phyloP scores from a whole-genome alignment of 306 rosid genomes.

The Alnus rubra region DNA sequence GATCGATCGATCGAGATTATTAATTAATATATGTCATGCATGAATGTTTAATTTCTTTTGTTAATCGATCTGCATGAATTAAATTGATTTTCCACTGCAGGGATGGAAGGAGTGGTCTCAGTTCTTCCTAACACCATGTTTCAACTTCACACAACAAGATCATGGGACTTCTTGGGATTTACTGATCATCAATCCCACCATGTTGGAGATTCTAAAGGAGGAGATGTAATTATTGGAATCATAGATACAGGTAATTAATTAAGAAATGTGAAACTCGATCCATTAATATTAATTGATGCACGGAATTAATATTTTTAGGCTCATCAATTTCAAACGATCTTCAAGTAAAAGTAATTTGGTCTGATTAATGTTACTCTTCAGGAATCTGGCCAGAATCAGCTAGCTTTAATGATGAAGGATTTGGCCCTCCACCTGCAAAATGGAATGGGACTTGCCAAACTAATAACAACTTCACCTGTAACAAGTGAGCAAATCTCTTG shows the following conservation, averaged over 20 bases:
- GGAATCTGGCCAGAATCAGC: constrained; percentile 27
- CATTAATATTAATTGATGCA: too few species aligned
- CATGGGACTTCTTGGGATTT: constrained; percentile 30
- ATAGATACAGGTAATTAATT: constrained; percentile 13
- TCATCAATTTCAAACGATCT: too few species aligned
- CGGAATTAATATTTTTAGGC: too few species aligned
- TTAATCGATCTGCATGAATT: background rate
- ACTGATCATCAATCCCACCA: background rate
- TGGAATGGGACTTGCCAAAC: constrained; percentile 21
- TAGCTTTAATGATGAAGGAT: constrained; percentile 24
- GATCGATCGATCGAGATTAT: too few species aligned
- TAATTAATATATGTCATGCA: too few species aligned
- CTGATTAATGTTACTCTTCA: background rate
- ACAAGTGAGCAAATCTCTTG: constrained; percentile 11
- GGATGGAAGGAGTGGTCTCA: constrained; percentile 25
- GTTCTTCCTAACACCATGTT: background rate
- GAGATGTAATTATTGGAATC: constrained; percentile 19
- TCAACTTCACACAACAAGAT: constrained; percentile 30
- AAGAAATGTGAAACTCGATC: background rate
- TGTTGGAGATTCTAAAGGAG: background rate
- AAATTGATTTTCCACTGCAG: background rate
- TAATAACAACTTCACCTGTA: constrained; percentile 15
- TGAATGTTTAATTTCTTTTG: background rate
- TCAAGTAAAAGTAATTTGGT: too few species aligned
- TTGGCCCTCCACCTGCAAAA: constrained; percentile 22